Conservation (phyloP, 345 rosid species). For the Trapa bicornis region DNA sequence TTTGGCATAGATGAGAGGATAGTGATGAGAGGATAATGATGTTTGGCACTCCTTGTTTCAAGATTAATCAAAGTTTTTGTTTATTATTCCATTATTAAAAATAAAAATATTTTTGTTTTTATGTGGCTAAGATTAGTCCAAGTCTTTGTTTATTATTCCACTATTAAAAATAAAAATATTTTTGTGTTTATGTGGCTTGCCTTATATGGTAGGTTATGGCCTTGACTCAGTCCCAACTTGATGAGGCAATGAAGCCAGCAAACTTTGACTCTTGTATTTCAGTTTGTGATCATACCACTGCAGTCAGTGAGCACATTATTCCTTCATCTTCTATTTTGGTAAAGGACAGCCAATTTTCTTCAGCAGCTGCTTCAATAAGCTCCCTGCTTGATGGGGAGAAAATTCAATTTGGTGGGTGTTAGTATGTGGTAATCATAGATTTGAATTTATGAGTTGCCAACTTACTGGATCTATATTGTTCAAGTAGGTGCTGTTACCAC, state of each 20-base stretch:
- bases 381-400: slow-evolving; percentile 91
- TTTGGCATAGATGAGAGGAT: too few relatives aligned
- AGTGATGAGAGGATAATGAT: too few relatives aligned
- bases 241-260: slow-evolving; percentile 78
- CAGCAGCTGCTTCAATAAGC: slow-evolving; percentile 56
- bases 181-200: neutral
- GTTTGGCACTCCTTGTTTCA: too few relatives aligned
- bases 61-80: too few relatives aligned
- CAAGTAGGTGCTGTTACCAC: slow-evolving; percentile 84
- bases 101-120: neutral
- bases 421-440: neutral
- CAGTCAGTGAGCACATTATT: slow-evolving; percentile 36
- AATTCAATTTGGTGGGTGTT: slow-evolving; percentile 80
- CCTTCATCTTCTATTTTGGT: slow-evolving; percentile 37
- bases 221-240: slow-evolving; percentile 74
- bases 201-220: slow-evolving; percentile 52
- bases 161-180: neutral
- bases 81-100: too few relatives aligned
- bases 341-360: slow-evolving; percentile 56
- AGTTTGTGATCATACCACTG: slow-evolving; percentile 44
- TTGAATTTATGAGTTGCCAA: neutral
- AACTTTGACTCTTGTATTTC: slow-evolving; percentile 56
- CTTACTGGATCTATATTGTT: slow-evolving; percentile 7
- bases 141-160: too few relatives aligned
- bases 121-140: neutral